phyloP scores from a whole-genome alignment of 2,329 filamentous ascomycete genomes.

The Phyllosticta paracitricarpa region DNA sequence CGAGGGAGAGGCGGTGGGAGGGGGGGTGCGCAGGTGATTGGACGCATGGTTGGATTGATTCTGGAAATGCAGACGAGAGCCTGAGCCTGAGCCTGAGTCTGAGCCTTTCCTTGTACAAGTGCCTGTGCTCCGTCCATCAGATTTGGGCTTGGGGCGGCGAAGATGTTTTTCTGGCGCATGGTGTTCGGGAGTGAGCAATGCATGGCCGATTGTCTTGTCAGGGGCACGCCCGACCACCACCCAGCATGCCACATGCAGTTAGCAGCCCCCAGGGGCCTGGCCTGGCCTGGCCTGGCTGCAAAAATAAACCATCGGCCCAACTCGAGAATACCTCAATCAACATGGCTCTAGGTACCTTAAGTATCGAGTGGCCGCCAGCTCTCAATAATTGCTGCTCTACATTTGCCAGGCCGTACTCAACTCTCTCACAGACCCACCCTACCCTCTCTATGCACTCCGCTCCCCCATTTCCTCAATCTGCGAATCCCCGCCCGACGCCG shows the following conservation, averaged over 20 bases:
- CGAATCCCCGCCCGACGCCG: not conserved
- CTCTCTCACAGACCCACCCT: not conserved
- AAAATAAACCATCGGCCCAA: not conserved
- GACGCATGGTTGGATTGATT: conserved; percentile 1
- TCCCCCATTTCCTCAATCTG: not conserved
- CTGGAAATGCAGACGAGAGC: not conserved
- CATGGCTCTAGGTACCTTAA: too few species aligned
- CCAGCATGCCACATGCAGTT: not conserved
- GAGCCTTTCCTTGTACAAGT: too few species aligned
- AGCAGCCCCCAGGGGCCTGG: not conserved
- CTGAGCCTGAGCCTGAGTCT: not conserved
- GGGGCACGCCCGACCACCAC: not conserved
- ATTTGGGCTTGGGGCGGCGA: not conserved
- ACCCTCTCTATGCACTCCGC: not conserved
- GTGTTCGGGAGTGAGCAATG: not conserved
- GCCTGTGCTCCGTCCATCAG: not conserved
- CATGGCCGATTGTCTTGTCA: not conserved
- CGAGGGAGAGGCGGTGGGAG: not conserved
- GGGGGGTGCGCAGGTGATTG: not conserved
- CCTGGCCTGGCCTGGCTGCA: not conserved
- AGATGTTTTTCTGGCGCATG: not conserved
- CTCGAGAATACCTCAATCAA: too few species aligned
- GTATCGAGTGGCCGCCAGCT: not conserved
- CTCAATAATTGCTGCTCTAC: not conserved
- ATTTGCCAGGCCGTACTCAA: not conserved